Evolutionary conservation across 225 moss, liverwort and hornwort genomes (phyloP), one percentile per base, ranked within the genome.

Genomic region (Bryoerythrophyllum caledonicum): DNA sequence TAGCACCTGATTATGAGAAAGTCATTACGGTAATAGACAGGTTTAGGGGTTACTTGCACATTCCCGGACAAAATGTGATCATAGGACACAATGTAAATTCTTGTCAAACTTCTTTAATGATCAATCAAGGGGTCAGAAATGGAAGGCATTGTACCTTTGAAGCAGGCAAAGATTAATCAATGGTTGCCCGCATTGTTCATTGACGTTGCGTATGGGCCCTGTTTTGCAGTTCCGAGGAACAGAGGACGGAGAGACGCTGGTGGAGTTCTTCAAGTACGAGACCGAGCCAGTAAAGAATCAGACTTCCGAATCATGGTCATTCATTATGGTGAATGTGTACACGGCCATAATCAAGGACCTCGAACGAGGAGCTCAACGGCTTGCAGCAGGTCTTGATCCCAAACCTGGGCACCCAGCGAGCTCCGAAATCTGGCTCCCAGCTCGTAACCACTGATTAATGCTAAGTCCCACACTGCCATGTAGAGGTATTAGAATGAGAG

Each of bases 351-450:
- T 54, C 2, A 40, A 30, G 40, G 70, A 77, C 40, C 69, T 63
- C 3, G 63, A 70, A 63, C 52, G 70, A 21, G 77, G 70, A 62
- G 53, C 70, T 62, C 77, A 70, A 27, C 62, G 63, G 70, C 63
- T 63, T 41, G 70, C 77, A 21, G 63, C 63, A 40, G 63, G 70
- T 53, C 63, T 41, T 25, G 63, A 63, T 70, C 48, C 70, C 14
- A 27, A 41, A 77, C 77, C 77, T 10, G 41, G 60, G 30, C 7
- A 7, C 13, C 34, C 59, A 34, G 11, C 67, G 38, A 59, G 23
- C 25, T 21, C 10, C 4, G 32, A 46, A 16, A 59, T 48, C 35
- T 34, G 25, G 49, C 49, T 49, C 59, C 51, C 49, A 68, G 30
- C 23, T n/a, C 16, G 25, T 44, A 49, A 46, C 4, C 16, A 37